Evolutionary conservation across 2,329 filamentous ascomycete species (phyloP).

Genomic region (Colletotrichum abscissum): DNA sequence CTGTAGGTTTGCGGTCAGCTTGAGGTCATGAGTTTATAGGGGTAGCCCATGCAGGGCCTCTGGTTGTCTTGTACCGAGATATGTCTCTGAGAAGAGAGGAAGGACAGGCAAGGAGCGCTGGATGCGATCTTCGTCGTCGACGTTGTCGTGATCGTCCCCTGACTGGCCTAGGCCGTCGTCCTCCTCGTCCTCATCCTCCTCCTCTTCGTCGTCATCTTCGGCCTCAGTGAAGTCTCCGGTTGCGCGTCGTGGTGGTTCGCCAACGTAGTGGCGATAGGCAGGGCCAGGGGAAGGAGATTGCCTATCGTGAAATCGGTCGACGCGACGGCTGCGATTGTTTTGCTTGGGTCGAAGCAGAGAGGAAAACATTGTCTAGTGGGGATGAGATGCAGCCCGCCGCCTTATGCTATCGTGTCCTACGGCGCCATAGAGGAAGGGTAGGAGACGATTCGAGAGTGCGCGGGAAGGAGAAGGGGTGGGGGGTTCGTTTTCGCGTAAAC

Average conservation of each 20-base stretch:
- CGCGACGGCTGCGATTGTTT: slow-evolving; percentile 32
- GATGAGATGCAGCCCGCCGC: slow-evolving; percentile 31
- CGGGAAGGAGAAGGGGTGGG: neutral
- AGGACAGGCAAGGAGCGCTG: slow-evolving; percentile 58
- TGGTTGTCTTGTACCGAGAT: slow-evolving; percentile 70
- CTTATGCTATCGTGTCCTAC: slow-evolving; percentile 28
- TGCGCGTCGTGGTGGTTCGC: slow-evolving; percentile 58
- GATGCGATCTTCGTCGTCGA: slow-evolving; percentile 49
- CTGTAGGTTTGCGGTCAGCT: slow-evolving; percentile 54
- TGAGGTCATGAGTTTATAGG: neutral
- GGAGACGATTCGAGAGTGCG: slow-evolving; percentile 1
- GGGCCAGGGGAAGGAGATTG: slow-evolving; percentile 35
- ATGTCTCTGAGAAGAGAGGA: slow-evolving; percentile 83
- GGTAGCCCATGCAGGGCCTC: slow-evolving; percentile 18
- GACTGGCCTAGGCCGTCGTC: slow-evolving; percentile 41
- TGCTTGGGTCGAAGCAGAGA: slow-evolving; percentile 37
- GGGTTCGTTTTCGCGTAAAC: neutral
- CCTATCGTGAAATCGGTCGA: slow-evolving; percentile 28
- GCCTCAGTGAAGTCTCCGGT: slow-evolving; percentile 75
- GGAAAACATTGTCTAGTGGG: slow-evolving; percentile 37
- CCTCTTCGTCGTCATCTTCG: slow-evolving; percentile 65
- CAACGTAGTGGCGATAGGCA: slow-evolving; percentile 46
- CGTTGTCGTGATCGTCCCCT: slow-evolving; percentile 47
- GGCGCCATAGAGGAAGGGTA: slow-evolving; percentile 25
- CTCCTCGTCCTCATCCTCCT: slow-evolving; percentile 58